Percentiles rank a stretch among this genome's conserved stretches.
These are phyloP conservation scores for Trichosporon coremiiforme DNA, from an alignment of 1,284 basidiomycete genomes.

Conservation along the genomic window DNA sequence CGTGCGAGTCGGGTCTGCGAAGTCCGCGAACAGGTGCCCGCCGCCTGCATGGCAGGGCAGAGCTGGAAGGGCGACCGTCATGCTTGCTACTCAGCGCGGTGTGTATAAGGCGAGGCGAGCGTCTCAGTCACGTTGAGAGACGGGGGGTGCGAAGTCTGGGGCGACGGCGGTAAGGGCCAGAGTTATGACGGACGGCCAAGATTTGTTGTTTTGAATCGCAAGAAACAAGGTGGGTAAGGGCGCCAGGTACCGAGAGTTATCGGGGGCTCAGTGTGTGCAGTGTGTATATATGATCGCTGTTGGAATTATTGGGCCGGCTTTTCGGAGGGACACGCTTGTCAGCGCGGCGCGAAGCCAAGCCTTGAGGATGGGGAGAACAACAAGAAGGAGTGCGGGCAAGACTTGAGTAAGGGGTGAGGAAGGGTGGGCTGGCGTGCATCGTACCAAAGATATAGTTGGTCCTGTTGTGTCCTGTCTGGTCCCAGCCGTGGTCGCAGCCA, in stretches of 20 bases:
- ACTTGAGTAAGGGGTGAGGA: constrained; percentile 2
- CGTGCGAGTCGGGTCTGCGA: background rate
- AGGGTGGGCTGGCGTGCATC: background rate
- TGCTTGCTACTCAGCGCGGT: background rate
- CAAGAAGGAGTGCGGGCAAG: background rate
- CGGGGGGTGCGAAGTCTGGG: background rate
- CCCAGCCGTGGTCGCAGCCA: background rate
- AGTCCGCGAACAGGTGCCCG: background rate
- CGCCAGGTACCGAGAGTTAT: background rate
- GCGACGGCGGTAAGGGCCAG: background rate
- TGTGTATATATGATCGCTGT: background rate
- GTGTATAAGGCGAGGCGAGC: background rate
- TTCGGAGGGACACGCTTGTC: background rate
- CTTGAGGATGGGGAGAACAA: background rate
- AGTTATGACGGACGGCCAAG: background rate
- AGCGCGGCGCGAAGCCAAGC: constrained; percentile 11
- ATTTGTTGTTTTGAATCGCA: background rate
- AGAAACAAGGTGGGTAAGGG: background rate
- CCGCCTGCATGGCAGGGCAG: background rate
- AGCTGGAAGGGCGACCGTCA: constrained; percentile 6
- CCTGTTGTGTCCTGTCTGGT: too few relatives aligned
- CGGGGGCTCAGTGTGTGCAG: background rate
- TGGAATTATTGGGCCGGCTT: background rate
- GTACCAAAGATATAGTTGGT: background rate
- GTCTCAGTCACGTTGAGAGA: background rate